These are phyloP conservation scores for Lonicera japonica DNA, from an alignment of 129 eudicot species.

Conservation along the genomic window DNA sequence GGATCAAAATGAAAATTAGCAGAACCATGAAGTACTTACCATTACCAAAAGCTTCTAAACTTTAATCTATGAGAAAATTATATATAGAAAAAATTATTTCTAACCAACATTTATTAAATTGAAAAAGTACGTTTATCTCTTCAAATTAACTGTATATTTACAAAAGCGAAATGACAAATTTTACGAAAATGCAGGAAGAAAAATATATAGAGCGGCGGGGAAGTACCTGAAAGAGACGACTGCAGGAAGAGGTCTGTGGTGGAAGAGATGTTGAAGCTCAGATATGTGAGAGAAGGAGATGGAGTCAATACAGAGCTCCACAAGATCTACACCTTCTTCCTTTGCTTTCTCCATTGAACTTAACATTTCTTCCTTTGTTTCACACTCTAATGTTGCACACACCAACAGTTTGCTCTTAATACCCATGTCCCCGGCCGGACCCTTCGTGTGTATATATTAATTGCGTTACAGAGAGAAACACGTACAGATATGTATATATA, in stretches of 20 bases:
- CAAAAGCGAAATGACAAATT: neutral
- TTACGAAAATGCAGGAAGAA: neutral
- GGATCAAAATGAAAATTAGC: too few species aligned
- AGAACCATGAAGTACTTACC: too few species aligned
- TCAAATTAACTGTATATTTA: too few species aligned
- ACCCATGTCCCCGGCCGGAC: conserved; percentile 39
- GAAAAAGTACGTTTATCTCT: too few species aligned
- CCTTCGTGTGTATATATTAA: neutral
- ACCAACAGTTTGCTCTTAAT: conserved; percentile 34
- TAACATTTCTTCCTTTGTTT: conserved; percentile 49
- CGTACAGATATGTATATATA: neutral
- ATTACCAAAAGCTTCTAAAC: too few species aligned
- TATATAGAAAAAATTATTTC: too few species aligned
- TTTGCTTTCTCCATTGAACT: conserved; percentile 48
- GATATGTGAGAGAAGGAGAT: conserved; percentile 36
- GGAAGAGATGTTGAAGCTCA: conserved; percentile 41
- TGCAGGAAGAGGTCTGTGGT: conserved; percentile 48
- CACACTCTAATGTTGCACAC: conserved; percentile 50
- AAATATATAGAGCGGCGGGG: conserved; percentile 4
- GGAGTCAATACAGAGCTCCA: conserved; percentile 54
- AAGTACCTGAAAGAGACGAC: conserved; percentile 57
- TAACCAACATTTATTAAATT: too few species aligned
- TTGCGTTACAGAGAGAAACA: neutral
- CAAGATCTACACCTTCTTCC: conserved; percentile 73
- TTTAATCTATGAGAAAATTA: too few species aligned